Conservation (phyloP, 108 stramenopile genomes). For the Bacterosira constricta region DNA sequence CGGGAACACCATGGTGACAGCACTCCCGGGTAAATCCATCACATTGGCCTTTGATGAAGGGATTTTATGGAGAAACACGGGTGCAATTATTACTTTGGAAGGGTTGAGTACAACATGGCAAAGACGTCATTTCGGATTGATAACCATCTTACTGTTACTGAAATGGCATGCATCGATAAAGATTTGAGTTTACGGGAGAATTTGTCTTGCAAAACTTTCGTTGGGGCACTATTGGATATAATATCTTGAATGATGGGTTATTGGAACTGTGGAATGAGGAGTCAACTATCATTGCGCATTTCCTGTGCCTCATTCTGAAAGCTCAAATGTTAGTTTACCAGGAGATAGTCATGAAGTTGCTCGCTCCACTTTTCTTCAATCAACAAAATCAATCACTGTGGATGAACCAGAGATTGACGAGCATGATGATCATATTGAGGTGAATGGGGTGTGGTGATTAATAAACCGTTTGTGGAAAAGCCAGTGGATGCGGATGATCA, state of each 20-base stretch:
- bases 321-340: neutral
- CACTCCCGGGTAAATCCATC: neutral
- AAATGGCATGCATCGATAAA: neutral
- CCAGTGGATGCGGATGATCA: slow-evolving; percentile 99
- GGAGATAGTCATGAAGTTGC: too few relatives aligned
- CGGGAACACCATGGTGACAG: neutral
- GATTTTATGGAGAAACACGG: neutral
- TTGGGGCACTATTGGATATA: too few relatives aligned
- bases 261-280: too few relatives aligned
- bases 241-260: too few relatives aligned
- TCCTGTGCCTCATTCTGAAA: neutral
- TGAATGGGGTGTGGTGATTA: slow-evolving; percentile 90
- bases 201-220: too few relatives aligned
- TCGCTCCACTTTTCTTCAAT: too few relatives aligned
- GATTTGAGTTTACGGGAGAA: too few relatives aligned
- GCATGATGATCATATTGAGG: slow-evolving; percentile 94
- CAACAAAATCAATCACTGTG: neutral
- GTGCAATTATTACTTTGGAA: slow-evolving; percentile 1
- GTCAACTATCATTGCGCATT: too few relatives aligned
- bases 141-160: neutral
- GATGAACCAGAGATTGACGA: slow-evolving; percentile 71
- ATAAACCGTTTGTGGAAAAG: slow-evolving; percentile 99
- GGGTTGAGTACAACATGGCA: neutral
- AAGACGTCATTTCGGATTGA: neutral
- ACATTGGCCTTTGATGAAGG: neutral